Evolutionary conservation across 108 stramenopile genomes (phyloP).

Genomic region (Mayamaea pseudoterrestris): DNA sequence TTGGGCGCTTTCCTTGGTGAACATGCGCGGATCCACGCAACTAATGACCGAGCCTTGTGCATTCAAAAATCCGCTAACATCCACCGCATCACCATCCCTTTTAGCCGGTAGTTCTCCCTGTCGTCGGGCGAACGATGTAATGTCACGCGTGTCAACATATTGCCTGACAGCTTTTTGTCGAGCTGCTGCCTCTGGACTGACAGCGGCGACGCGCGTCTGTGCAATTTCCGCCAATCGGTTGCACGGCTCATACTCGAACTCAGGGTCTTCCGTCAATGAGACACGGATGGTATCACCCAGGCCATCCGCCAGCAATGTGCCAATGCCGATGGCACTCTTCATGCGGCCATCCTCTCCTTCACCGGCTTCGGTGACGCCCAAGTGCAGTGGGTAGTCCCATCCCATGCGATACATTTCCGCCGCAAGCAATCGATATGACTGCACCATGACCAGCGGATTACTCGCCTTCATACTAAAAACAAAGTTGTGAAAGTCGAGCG

Average conservation of each 20-base stretch:
- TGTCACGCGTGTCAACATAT: constrained; percentile 78
- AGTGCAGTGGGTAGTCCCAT: constrained; percentile 96
- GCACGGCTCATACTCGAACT: constrained; percentile 91
- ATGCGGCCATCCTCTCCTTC: constrained; percentile 98
- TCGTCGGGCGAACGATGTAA: constrained; percentile 60
- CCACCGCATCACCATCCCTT: constrained; percentile 70
- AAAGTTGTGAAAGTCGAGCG: constrained; percentile 94
- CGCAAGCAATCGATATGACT: constrained; percentile 87
- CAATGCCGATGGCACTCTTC: constrained; percentile 96
- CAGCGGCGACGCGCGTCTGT: constrained; percentile 46
- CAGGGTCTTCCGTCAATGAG: constrained; percentile 93
- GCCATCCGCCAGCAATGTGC: constrained; percentile 90
- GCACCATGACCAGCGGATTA: constrained; percentile 97
- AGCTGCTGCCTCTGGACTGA: constrained; percentile 43
- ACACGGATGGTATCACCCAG: constrained; percentile 95
- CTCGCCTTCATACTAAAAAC: constrained; percentile 97
- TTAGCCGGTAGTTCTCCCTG: constrained; percentile 55
- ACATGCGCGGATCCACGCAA: constrained; percentile 68
- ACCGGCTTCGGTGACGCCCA: constrained; percentile 96
- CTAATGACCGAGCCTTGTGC: constrained; percentile 80
- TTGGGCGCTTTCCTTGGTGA: constrained; percentile 56
- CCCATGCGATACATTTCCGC: constrained; percentile 84
- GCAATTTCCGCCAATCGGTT: constrained; percentile 81
- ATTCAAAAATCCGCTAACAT: constrained; percentile 76
- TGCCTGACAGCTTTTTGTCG: constrained; percentile 52